Conservation (phyloP, 2,329 filamentous ascomycete genomes). For the Akanthomyces dipterigenus region DNA sequence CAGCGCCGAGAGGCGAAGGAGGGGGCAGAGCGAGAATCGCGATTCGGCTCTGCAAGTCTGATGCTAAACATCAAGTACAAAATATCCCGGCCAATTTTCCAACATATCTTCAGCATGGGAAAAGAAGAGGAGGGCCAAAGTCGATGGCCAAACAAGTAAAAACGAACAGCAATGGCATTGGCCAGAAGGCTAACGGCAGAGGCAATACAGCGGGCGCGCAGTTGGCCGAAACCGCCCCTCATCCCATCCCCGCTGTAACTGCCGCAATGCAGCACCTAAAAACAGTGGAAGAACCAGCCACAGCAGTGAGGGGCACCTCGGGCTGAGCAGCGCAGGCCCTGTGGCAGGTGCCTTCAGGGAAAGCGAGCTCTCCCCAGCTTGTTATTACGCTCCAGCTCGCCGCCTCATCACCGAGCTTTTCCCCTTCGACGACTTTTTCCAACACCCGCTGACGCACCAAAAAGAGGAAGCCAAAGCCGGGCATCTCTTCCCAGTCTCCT, state of each 20-base stretch:
- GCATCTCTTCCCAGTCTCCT: background rate
- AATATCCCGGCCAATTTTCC: too few relatives aligned
- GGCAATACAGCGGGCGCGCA: background rate
- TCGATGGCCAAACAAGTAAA: too few relatives aligned
- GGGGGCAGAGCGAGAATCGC: background rate
- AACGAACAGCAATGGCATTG: background rate
- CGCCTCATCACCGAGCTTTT: background rate
- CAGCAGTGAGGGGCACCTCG: constrained; percentile 3
- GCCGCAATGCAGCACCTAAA: background rate
- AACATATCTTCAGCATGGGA: background rate
- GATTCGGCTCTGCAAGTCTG: background rate
- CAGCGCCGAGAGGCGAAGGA: background rate
- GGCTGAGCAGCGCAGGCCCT: background rate
- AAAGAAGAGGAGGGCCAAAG: background rate
- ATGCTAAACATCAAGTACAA: too few relatives aligned
- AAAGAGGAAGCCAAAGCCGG: background rate
- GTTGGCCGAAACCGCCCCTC: background rate
- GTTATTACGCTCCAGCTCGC: background rate
- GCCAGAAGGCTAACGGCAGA: background rate
- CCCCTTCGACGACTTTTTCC: background rate
- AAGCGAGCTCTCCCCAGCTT: background rate
- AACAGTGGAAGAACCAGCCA: background rate
- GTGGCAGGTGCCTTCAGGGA: background rate
- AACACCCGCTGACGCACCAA: background rate
- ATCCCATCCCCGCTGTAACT: background rate